phyloP scores from a whole-genome alignment of 176 grass and related monocot genomes.

The Avena sativa region DNA sequence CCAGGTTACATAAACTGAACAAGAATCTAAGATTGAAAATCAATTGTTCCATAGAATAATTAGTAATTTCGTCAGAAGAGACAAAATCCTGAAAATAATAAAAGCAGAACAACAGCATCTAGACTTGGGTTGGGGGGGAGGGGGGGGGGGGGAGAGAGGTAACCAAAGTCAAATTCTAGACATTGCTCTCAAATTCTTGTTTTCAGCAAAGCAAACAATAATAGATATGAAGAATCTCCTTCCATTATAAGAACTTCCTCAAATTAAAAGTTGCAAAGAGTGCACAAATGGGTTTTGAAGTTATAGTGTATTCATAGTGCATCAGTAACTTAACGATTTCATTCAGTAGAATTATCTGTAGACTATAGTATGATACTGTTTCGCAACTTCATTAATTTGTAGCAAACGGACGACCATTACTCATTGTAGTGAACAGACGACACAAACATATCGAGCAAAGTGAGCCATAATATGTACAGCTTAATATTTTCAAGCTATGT shows the following conservation, averaged over 20 bases:
- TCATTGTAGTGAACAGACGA: conserved; percentile 13
- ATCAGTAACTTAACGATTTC: not conserved
- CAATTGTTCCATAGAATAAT: not conserved
- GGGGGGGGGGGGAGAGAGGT: no score
- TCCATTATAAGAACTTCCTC: not conserved
- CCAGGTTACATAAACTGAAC: not conserved
- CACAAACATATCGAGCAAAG: not conserved
- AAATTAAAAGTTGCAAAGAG: not conserved
- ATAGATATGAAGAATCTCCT: not conserved
- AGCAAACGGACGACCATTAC: not conserved
- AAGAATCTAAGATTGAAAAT: not conserved
- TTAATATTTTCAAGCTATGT: conserved; percentile 19
- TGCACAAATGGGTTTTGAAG: not conserved
- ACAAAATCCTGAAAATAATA: conserved; percentile 23
- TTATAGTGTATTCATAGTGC: not conserved
- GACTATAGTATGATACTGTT: not conserved
- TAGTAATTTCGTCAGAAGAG: not conserved
- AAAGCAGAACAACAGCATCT: not conserved
- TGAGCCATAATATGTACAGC: not conserved
- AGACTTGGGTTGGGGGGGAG: not conserved
- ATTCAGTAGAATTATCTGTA: not conserved
- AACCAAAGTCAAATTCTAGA: not conserved
- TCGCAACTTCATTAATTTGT: not conserved
- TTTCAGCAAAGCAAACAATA: not conserved
- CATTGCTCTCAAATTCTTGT: not conserved